Conservation (phyloP, 1,139 yeast species). For the Scheffersomyces insectosa region DNA sequence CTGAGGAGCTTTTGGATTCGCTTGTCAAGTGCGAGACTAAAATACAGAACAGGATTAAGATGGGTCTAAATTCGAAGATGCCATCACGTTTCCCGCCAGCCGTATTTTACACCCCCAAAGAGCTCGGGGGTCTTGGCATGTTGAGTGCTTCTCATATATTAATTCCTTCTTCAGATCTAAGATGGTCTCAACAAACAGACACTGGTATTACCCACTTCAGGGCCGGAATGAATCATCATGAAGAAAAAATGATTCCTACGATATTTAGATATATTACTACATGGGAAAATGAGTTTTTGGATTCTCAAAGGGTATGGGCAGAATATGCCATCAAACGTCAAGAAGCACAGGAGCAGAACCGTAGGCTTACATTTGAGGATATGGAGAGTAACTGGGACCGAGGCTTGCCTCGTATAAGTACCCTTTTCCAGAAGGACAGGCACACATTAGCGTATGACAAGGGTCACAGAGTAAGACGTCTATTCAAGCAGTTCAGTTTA, state of each 20-base stretch:
- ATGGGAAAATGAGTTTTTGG: constrained; percentile 95
- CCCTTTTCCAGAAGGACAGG: constrained; percentile 91
- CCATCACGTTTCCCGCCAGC: constrained; percentile 99
- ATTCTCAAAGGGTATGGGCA: constrained; percentile 97
- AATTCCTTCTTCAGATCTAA: constrained; percentile 88
- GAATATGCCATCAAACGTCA: constrained; percentile 89
- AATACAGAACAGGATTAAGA: constrained; percentile 90
- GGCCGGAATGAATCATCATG: constrained; percentile 87
- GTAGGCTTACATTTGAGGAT: constrained; percentile 89
- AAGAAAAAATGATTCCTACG: constrained; percentile 84
- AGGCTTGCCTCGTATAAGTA: constrained; percentile 94
- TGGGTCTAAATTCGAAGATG: constrained; percentile 97
- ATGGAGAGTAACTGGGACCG: constrained; percentile 94
- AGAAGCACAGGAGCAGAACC: constrained; percentile 83
- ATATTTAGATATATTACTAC: constrained; percentile 88
- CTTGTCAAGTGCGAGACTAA: constrained; percentile 91
- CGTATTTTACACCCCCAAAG: constrained; percentile 96
- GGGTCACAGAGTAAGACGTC: constrained; percentile 84
- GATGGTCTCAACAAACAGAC: constrained; percentile 92
- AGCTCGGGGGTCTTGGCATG: constrained; percentile 97
- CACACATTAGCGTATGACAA: constrained; percentile 94
- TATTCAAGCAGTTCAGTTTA: constrained; percentile 72
- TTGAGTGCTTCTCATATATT: constrained; percentile 93
- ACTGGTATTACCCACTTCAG: constrained; percentile 94
- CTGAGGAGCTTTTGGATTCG: constrained; percentile 74